phyloP scores from a whole-genome alignment of 2,329 filamentous ascomycete species.

The Aaosphaeria arxii region DNA sequence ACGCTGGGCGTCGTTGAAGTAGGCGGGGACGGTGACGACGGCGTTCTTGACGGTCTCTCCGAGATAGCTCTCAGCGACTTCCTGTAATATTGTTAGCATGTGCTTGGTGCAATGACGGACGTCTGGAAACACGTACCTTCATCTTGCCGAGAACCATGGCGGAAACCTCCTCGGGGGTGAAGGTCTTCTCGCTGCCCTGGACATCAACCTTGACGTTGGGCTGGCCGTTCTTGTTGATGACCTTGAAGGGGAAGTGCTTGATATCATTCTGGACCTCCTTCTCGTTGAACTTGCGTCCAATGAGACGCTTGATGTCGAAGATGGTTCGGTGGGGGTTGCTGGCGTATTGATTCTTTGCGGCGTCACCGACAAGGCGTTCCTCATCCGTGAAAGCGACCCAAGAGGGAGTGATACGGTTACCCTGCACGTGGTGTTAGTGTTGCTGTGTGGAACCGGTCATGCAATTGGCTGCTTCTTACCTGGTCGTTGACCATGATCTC shows the following conservation, averaged over 20 bases:
- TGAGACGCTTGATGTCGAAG: slow-evolving; percentile 51
- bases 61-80: slow-evolving; percentile 74
- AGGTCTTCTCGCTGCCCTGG: slow-evolving; percentile 62
- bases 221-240: slow-evolving; percentile 85
- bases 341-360: slow-evolving; percentile 52
- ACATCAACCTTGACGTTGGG: slow-evolving; percentile 77
- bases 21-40: slow-evolving; percentile 91
- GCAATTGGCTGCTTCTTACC: slow-evolving; percentile 20
- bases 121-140: background rate
- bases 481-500: slow-evolving; percentile 46
- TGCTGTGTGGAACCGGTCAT: background rate
- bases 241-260: slow-evolving; percentile 98
- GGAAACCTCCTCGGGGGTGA: slow-evolving; percentile 78
- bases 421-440: slow-evolving; percentile 18
- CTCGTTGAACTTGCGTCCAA: slow-evolving; percentile 50
- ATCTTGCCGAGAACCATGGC: slow-evolving; percentile 73
- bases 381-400: slow-evolving; percentile 97
- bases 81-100: slow-evolving; percentile 36
- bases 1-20: slow-evolving; percentile 98
- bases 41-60: slow-evolving; percentile 82
- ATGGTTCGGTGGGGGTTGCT: slow-evolving; percentile 49
- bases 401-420: slow-evolving; percentile 53
- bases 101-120: too few species aligned
- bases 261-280: slow-evolving; percentile 83
- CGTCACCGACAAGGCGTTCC: slow-evolving; percentile 94